phyloP scores from a whole-genome alignment of 202 grass and related monocot genomes.

The Setaria italica region DNA sequence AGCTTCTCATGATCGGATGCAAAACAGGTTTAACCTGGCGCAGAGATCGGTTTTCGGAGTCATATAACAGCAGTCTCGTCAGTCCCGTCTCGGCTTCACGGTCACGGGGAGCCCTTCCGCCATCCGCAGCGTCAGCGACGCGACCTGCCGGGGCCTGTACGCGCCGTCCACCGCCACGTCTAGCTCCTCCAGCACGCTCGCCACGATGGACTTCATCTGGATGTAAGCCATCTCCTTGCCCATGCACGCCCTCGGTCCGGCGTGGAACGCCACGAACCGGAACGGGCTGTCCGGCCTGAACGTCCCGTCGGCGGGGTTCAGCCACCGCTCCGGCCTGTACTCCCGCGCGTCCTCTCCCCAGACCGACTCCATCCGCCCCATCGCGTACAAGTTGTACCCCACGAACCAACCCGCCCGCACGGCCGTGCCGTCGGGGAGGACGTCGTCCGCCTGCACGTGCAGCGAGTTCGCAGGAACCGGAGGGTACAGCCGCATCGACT shows the following conservation, averaged over 20 bases:
- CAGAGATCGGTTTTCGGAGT: too few species aligned
- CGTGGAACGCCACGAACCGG: constrained; percentile 71
- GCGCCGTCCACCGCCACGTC: constrained; percentile 32
- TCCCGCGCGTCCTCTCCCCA: constrained; percentile 63
- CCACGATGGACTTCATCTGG: constrained; percentile 89
- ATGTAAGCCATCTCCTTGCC: constrained; percentile 94
- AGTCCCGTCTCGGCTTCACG: constrained; percentile 31
- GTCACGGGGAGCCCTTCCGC: constrained; percentile 58
- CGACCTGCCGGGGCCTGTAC: constrained; percentile 49
- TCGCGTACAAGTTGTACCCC: constrained; percentile 64
- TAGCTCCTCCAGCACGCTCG: constrained; percentile 60
- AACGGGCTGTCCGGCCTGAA: constrained; percentile 78
- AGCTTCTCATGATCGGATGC: too few species aligned
- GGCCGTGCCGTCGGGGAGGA: constrained; percentile 77
- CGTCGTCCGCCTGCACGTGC: constrained; percentile 49
- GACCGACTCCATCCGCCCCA: constrained; percentile 61
- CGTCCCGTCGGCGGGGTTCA: constrained; percentile 45
- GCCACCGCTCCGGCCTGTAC: constrained; percentile 75
- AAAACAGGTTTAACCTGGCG: too few species aligned
- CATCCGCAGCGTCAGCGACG: constrained; percentile 74
- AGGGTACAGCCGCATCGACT: constrained; percentile 84
- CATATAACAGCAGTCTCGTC: background rate
- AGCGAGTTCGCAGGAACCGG: constrained; percentile 61
- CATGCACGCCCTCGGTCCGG: constrained; percentile 70
- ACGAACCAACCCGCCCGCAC: constrained; percentile 58